Conservation (phyloP, 495 filamentous ascomycete species). For the Penicillium lagena region DNA sequence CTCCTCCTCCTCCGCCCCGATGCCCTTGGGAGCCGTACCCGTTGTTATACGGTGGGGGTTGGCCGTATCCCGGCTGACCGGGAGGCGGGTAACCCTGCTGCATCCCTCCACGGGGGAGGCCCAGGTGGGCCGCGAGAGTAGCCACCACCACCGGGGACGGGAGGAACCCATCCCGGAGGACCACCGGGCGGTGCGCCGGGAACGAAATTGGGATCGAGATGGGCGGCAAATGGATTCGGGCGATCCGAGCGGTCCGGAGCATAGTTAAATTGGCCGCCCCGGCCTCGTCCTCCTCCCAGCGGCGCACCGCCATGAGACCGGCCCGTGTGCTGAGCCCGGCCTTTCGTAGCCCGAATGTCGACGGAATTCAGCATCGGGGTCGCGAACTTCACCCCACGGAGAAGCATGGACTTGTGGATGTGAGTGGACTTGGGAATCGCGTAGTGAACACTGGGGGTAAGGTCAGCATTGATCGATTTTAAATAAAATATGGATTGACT, state of each 20-base stretch:
- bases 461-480: slow-evolving; percentile 26
- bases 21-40: slow-evolving; percentile 20
- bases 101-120: slow-evolving; percentile 32
- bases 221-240: slow-evolving; percentile 49
- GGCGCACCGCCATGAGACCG: slow-evolving; percentile 59
- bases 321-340: slow-evolving; percentile 53
- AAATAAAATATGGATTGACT: slow-evolving; percentile 15
- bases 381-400: slow-evolving; percentile 72
- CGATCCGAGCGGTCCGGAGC: slow-evolving; percentile 40
- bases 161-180: slow-evolving; percentile 35
- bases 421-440: slow-evolving; percentile 65
- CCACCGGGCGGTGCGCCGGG: slow-evolving; percentile 25
- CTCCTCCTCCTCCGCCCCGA: slow-evolving; percentile 20
- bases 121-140: slow-evolving; percentile 36
- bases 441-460: slow-evolving; percentile 64
- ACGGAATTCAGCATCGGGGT: slow-evolving; percentile 60
- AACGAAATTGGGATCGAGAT: slow-evolving; percentile 45
- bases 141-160: slow-evolving; percentile 21
- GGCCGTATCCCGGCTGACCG: slow-evolving; percentile 18
- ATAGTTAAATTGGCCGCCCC: slow-evolving; percentile 50
- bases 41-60: slow-evolving; percentile 19
- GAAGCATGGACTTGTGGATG: slow-evolving; percentile 88
- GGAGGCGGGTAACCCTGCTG: slow-evolving; percentile 19
- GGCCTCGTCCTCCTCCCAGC: slow-evolving; percentile 37
- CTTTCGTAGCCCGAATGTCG: slow-evolving; percentile 66